phyloP scores from a whole-genome alignment of 306 rosid genomes.

The Psophocarpus tetragonolobus region DNA sequence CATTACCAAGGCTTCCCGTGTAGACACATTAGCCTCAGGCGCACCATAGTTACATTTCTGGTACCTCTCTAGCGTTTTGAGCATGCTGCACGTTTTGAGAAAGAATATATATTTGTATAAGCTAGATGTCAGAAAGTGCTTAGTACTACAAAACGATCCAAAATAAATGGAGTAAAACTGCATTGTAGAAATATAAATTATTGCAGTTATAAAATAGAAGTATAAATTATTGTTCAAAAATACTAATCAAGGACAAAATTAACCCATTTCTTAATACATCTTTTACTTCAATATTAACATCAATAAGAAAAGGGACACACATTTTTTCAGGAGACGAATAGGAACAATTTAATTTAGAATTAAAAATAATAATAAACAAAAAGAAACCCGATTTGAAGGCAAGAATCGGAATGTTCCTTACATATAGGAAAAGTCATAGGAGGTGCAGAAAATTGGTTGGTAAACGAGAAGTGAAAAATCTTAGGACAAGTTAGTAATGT shows the following conservation, averaged over 20 bases:
- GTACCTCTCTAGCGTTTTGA: slow-evolving; percentile 97
- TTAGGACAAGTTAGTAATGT: not conserved
- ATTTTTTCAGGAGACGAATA: not conserved
- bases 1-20: slow-evolving; percentile 95
- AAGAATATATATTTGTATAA: not conserved
- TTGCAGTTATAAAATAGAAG: no score
- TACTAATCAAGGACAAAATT: not conserved
- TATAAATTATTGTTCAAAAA: not conserved
- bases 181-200: not conserved
- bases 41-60: slow-evolving; percentile 98
- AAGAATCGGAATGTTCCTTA: not conserved
- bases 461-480: not conserved
- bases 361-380: not conserved
- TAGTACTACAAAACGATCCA: not conserved
- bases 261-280: not conserved
- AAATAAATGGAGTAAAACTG: not conserved
- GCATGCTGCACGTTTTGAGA: slow-evolving; percentile 66
- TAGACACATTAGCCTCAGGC: slow-evolving; percentile 79
- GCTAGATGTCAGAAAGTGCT: not conserved
- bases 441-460: not conserved
- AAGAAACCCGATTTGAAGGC: not conserved
- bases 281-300: not conserved
- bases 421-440: not conserved
- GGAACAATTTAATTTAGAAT: not conserved
- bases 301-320: not conserved